Conservation (phyloP, 2,329 filamentous ascomycete genomes). For the Beauveria pseudobassiana region DNA sequence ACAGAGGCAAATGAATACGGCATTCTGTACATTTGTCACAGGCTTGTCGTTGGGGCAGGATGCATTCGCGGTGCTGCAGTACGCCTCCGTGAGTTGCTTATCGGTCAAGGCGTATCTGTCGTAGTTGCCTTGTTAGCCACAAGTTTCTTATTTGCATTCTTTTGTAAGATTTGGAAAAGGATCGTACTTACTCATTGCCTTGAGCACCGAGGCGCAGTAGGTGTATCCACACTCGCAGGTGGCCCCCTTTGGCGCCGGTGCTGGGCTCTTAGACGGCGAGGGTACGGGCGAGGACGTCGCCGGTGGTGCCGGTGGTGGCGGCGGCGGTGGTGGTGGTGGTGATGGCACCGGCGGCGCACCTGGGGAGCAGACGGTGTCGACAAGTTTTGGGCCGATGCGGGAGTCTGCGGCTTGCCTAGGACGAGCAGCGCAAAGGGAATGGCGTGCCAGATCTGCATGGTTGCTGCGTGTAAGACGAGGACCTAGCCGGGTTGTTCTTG, state of each 20-base stretch:
- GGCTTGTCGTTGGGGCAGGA: conserved; percentile 25
- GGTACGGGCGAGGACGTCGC: not conserved
- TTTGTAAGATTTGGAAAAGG: rapidly evolving
- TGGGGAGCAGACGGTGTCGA: conserved; percentile 15
- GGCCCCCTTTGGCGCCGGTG: conserved; percentile 19
- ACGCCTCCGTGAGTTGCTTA: conserved; percentile 26
- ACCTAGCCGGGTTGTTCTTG: not conserved
- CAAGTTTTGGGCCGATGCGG: not conserved
- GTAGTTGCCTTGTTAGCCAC: not conserved
- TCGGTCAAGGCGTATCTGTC: conserved; percentile 26
- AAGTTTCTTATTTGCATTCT: too few relatives aligned
- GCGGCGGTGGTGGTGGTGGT: conserved; percentile 18
- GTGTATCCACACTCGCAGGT: conserved; percentile 36
- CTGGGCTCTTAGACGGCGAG: conserved; percentile 12
- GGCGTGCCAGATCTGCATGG: conserved; percentile 4
- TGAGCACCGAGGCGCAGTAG: conserved; percentile 32
- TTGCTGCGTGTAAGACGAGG: not conserved
- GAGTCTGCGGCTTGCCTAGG: conserved; percentile 17
- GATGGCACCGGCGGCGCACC: conserved; percentile 19
- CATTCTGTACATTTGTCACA: conserved; percentile 22
- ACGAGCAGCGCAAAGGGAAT: conserved; percentile 6
- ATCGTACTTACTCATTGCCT: conserved; percentile 25
- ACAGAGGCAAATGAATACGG: conserved; percentile 33
- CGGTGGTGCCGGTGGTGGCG: conserved; percentile 16
- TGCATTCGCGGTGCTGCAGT: conserved; percentile 31